phyloP scores from a whole-genome alignment of 768 basidiomycete genomes.

The Leccinum uliginosum region DNA sequence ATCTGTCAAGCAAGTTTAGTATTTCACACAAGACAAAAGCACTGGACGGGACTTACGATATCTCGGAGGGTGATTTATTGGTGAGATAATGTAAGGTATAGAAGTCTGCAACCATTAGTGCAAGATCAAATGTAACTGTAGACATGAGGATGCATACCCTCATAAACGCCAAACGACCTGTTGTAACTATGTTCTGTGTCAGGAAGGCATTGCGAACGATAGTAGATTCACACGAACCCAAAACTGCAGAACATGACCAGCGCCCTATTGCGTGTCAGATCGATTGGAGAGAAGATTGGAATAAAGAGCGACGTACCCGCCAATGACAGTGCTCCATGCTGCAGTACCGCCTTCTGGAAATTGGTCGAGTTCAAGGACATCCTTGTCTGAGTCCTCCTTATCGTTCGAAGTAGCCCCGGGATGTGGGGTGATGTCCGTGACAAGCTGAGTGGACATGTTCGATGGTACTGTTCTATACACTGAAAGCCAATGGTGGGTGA shows the following conservation, averaged over 20 bases:
- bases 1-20: not conserved
- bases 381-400: not conserved
- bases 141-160: not conserved
- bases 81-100: not conserved
- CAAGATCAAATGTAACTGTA: not conserved
- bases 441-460: not conserved
- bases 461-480: not conserved
- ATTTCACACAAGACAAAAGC: not conserved
- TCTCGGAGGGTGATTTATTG: not conserved
- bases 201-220: not conserved
- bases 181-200: not conserved
- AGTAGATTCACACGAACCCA: not conserved
- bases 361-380: not conserved
- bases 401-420: not conserved
- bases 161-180: not conserved
- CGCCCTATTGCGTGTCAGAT: not conserved
- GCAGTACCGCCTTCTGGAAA: not conserved
- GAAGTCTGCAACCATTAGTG: not conserved
- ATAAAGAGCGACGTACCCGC: not conserved
- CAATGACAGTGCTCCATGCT: not conserved
- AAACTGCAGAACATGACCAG: not conserved
- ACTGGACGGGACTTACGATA: not conserved
- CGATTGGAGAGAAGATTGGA: not conserved
- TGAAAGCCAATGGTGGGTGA: not conserved
- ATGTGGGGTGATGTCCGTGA: not conserved